Evolutionary conservation across 345 rosid genomes (phyloP).

Genomic region (Lagerstroemia speciosa): DNA sequence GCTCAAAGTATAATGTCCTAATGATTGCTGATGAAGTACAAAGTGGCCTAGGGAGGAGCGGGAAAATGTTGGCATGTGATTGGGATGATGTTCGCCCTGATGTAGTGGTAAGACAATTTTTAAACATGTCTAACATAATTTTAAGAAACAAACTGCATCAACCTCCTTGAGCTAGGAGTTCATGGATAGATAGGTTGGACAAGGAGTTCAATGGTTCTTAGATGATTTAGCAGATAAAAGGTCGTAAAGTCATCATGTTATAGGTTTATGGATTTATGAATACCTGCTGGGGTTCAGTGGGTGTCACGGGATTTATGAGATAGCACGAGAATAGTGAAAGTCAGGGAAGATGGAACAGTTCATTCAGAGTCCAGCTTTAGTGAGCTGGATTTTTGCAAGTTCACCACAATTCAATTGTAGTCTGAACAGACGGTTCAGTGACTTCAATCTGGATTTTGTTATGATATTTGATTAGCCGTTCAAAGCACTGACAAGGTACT

Average conservation of each 20-base stretch:
- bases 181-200: not conserved
- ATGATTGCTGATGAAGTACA: conserved; percentile 98
- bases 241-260: not conserved
- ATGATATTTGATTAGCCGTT: no score
- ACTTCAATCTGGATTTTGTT: no score
- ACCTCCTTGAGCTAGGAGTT: not conserved
- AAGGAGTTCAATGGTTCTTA: not conserved
- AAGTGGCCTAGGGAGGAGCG: conserved; percentile 83
- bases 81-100: conserved; percentile 94
- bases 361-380: not conserved
- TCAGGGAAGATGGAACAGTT: not conserved
- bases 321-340: not conserved
- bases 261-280: not conserved
- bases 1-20: conserved; percentile 62
- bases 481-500: no score
- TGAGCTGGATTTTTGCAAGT: not conserved
- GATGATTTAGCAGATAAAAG: not conserved
- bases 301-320: not conserved
- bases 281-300: not conserved
- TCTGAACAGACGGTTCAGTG: not conserved
- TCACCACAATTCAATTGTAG: not conserved
- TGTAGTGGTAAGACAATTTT: conserved; percentile 53
- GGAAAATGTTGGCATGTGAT: conserved; percentile 88
- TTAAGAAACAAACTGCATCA: not conserved
- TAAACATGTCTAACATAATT: not conserved